Evolutionary conservation across 352 stramenopile genomes (phyloP), one percentile per base, ranked within the genome.

Genomic region (Phytophthora rubi): DNA sequence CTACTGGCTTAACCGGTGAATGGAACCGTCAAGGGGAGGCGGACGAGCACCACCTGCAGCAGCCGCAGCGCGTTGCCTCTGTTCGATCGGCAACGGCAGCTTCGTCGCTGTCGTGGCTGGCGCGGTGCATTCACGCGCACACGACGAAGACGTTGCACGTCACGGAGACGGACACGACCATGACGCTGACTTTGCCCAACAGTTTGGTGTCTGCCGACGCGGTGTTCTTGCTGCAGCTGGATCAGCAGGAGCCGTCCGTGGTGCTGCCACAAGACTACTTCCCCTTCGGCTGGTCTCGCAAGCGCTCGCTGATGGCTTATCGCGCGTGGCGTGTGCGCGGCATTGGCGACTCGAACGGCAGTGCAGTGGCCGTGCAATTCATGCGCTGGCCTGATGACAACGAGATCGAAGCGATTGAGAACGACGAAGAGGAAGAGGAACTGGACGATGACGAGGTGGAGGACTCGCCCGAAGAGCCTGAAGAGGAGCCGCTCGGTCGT

Each of bases 341-440:
- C 42, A 79, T 89, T 30, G 71, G 60, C 33, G 81, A 86, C 62
- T 68, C 76, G 61, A 85, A 81, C 63, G 77, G 77, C 39, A 87
- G 80, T 26, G 75, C 75, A 0, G 69, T 90, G 9, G 81, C 75
- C 0, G 76, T 89, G 37, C 77, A 89, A 44, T 83, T 83, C 53
- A 92, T 92, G 85, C 77, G 82, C 60, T 92, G 85, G 85, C 82
- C 85, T 4, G 74, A 82, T n/a, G 65, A 65, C 23, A 70, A 66
- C 8, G 73, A 71, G 9, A 47, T 77, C 2, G 59, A 77, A 33
- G 63, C 53, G 21, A 47, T 80, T 9, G 73, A 80, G 5, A 80
- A 82, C 7, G 76, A 82, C 16, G 79, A 87, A 58, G 75, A 83
- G 18, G 72, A 79, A 6, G 77, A 83, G 18, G 68, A 77, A 42